These are phyloP conservation scores for Rhizophagus clarus DNA, from an alignment of 192 early-diverging fungal species.

Conservation along the genomic window DNA sequence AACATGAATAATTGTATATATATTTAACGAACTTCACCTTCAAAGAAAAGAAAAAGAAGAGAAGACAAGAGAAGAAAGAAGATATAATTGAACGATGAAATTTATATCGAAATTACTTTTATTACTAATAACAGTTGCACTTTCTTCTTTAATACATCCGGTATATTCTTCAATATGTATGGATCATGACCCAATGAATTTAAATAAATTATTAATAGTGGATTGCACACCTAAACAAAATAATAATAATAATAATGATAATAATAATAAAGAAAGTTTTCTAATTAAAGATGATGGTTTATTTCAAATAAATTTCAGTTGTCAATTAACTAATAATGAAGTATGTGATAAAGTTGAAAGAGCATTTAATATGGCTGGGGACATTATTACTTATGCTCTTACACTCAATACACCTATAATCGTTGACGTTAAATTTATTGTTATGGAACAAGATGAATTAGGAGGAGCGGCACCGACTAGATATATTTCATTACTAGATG, in stretches of 20 bases:
- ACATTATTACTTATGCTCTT: background rate
- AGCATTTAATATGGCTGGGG: background rate
- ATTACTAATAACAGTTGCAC: background rate
- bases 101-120: background rate
- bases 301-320: background rate
- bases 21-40: no score
- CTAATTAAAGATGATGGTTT: background rate
- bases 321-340: background rate
- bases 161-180: background rate
- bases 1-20: no score
- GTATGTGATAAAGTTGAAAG: background rate
- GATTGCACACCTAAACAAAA: background rate
- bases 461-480: constrained; percentile 31
- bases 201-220: background rate
- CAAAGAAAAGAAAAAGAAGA: background rate
- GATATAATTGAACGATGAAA: background rate
- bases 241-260: background rate
- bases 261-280: background rate
- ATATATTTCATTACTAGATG: constrained; percentile 33
- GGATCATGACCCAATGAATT: background rate
- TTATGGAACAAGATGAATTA: background rate
- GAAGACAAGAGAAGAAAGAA: no score
- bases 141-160: background rate
- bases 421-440: background rate
- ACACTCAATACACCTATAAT: background rate